These are phyloP conservation scores for Rhipidocladum racemiflorum DNA, from an alignment of 176 grass and related monocot genomes.

Conservation along the genomic window DNA sequence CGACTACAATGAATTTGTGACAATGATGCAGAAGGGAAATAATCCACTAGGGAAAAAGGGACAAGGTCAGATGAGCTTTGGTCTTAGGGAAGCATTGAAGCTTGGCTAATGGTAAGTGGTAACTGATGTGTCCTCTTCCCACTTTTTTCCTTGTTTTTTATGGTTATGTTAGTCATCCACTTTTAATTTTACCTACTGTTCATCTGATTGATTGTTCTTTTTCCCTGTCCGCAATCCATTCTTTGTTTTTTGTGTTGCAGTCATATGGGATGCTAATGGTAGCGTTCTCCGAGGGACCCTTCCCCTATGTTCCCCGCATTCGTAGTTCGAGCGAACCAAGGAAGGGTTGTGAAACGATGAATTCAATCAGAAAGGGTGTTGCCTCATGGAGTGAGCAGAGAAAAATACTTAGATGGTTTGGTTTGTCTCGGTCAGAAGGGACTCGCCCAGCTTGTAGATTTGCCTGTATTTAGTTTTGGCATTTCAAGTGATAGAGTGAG, in stretches of 20 bases:
- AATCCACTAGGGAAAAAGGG: constrained; percentile 68
- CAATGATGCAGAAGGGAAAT: constrained; percentile 98
- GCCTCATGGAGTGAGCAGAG: not conserved
- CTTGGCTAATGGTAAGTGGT: constrained; percentile 64
- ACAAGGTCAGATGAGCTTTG: constrained; percentile 58
- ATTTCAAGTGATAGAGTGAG: not conserved
- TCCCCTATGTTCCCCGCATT: not conserved
- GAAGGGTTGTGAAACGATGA: not conserved
- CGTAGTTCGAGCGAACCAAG: constrained; percentile 7
- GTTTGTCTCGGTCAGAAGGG: not conserved
- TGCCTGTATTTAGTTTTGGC: constrained; percentile 5
- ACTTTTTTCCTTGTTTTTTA: not conserved
- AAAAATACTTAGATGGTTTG: not conserved
- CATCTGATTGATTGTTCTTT: not conserved
- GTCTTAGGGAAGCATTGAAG: constrained; percentile 93
- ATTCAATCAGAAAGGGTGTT: not conserved
- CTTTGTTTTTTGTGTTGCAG: not conserved
- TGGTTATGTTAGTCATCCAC: constrained; percentile 2
- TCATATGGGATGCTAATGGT: not conserved
- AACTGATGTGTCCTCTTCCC: constrained; percentile 6
- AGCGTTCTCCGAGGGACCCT: not conserved
- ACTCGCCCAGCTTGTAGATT: constrained; percentile 22
- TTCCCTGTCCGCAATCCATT: not conserved
- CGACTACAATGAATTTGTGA: constrained; percentile 93
- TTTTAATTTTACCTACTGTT: not conserved